These are phyloP conservation scores for Scedosporium minutisporum DNA, from an alignment of 2,329 filamentous ascomycete genomes.

Conservation along the genomic window DNA sequence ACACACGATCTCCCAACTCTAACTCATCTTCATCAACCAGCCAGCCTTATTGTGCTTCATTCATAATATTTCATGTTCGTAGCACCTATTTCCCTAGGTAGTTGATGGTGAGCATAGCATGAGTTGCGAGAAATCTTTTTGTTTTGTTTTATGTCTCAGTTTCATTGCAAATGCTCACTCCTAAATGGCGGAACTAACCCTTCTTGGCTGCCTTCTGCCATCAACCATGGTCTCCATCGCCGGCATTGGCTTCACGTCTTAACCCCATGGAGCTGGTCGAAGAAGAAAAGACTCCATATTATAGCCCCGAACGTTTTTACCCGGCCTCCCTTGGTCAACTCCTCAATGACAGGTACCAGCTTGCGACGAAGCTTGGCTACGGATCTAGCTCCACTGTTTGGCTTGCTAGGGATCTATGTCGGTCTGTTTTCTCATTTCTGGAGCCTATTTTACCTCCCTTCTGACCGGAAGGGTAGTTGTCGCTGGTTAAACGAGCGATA, in stretches of 20 bases:
- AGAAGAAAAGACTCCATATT: too few species aligned
- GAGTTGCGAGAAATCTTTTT: not conserved
- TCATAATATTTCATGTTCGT: too few species aligned
- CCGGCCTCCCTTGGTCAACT: conserved; percentile 3
- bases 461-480: conserved; percentile 9
- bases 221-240: not conserved
- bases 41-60: too few species aligned
- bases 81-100: too few species aligned
- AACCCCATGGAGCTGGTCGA: too few species aligned
- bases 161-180: not conserved
- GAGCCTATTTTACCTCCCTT: not conserved
- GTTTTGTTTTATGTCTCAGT: not conserved
- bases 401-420: conserved; percentile 8
- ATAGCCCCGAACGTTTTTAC: not conserved
- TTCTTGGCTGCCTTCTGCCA: not conserved
- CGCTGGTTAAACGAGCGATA: conserved; percentile 15
- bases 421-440: not conserved
- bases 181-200: not conserved
- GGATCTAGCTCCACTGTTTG: conserved; percentile 7
- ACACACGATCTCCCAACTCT: too few species aligned
- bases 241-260: not conserved
- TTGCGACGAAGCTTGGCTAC: conserved; percentile 8
- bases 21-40: too few species aligned
- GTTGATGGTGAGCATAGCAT: too few species aligned
- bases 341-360: conserved; percentile 6